Conservation (phyloP, 352 stramenopile species). For the Globisporangium recalcitrans region DNA sequence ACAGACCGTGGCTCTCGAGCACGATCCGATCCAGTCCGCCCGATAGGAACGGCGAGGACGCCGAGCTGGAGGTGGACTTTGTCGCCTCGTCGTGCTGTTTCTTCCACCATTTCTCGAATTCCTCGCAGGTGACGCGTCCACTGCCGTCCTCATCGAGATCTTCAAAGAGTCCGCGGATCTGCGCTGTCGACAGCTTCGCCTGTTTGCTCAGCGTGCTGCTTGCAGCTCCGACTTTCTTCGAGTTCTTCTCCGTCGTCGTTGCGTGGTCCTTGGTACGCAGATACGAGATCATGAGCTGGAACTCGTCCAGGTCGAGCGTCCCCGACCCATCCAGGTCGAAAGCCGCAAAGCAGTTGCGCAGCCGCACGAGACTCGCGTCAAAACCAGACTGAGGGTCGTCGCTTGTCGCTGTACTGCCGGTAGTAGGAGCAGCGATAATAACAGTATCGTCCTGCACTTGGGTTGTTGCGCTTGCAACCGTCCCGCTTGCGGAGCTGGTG, state of each 20-base stretch:
- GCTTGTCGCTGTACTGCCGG: background rate
- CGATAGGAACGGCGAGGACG: slow-evolving; percentile 29
- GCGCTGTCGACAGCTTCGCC: slow-evolving; percentile 24
- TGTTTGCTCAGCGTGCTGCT: slow-evolving; percentile 5
- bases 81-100: slow-evolving; percentile 10
- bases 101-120: slow-evolving; percentile 41
- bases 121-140: slow-evolving; percentile 24
- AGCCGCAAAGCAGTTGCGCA: slow-evolving; percentile 38
- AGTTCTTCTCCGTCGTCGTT: slow-evolving; percentile 14
- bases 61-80: slow-evolving; percentile 22
- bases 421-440: too few species aligned
- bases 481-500: background rate
- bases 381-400: slow-evolving; percentile 3
- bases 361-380: slow-evolving; percentile 13
- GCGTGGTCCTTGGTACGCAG: slow-evolving; percentile 14
- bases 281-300: slow-evolving; percentile 46
- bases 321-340: slow-evolving; percentile 49
- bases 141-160: slow-evolving; percentile 30
- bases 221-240: slow-evolving; percentile 9
- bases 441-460: background rate
- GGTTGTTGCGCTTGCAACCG: background rate
- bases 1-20: slow-evolving; percentile 33
- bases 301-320: slow-evolving; percentile 41
- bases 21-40: slow-evolving; percentile 29
- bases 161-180: slow-evolving; percentile 34